Percentiles rank a stretch among this genome's conserved stretches.
These are phyloP conservation scores for Beauveria pseudobassiana DNA, from an alignment of 2,329 filamentous ascomycete species.

Conservation along the genomic window DNA sequence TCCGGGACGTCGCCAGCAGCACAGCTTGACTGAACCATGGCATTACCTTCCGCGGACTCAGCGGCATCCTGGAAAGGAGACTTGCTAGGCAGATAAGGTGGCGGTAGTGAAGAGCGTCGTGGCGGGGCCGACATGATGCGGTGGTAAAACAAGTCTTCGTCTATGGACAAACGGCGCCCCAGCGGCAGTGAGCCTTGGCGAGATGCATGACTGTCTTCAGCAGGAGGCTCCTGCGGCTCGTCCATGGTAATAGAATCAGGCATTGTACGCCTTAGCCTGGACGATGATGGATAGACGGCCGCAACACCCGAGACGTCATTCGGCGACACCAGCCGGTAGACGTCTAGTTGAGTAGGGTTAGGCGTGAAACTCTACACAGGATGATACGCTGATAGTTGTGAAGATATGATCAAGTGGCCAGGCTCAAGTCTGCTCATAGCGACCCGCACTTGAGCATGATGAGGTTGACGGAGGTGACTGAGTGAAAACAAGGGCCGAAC, in stretches of 20 bases:
- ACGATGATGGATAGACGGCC: neutral
- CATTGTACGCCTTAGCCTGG: conserved; percentile 17
- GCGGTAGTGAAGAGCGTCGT: conserved; percentile 39
- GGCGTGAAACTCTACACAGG: neutral
- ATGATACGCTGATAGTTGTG: conserved; percentile 4
- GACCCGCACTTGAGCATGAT: conserved; percentile 27
- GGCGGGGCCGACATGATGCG: conserved; percentile 40
- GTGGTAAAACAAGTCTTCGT: conserved; percentile 47
- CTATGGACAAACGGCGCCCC: conserved; percentile 44
- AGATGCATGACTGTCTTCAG: conserved; percentile 25
- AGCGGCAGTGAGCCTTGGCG: conserved; percentile 26
- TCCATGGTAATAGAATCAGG: conserved; percentile 25
- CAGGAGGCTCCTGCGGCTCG: conserved; percentile 20
- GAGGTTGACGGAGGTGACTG: conserved; percentile 15
- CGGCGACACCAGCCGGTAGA: neutral
- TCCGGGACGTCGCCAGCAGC: conserved; percentile 30
- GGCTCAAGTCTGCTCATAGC: conserved; percentile 27
- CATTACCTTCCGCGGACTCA: neutral
- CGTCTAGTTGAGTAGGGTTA: neutral
- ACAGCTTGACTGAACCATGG: neutral
- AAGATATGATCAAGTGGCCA: conserved; percentile 27
- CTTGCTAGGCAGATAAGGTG: conserved; percentile 33
- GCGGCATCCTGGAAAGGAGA: neutral
- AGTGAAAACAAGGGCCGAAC: conserved; percentile 3
- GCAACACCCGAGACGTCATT: conserved; percentile 3